Percentiles rank a stretch among this genome's conserved stretches.
Conservation (phyloP, 2,329 filamentous ascomycete genomes). For the Mollisiaceae sp. region DNA sequence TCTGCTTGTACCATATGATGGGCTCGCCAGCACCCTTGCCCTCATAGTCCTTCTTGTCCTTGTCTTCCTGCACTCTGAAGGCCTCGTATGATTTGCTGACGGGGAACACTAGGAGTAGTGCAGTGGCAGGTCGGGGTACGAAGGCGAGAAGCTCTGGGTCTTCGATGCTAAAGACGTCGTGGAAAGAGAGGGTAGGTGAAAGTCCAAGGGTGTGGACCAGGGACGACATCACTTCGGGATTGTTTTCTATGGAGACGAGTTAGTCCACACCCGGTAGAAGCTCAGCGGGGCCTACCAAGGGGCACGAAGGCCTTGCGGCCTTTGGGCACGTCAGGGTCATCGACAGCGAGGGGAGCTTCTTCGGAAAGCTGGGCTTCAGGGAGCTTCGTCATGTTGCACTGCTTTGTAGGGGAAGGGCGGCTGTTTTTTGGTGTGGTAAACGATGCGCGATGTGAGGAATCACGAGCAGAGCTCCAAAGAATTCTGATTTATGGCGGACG, state of each 20-base stretch:
- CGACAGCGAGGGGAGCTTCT: not conserved
- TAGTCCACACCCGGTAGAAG: not conserved
- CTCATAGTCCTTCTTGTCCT: constrained; percentile 63
- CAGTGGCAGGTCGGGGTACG: constrained; percentile 86
- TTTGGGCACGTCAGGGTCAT: constrained; percentile 41
- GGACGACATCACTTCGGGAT: constrained; percentile 86
- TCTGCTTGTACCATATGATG: constrained; percentile 94
- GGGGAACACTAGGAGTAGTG: constrained; percentile 92
- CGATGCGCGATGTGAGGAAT: not conserved
- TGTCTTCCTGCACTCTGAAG: constrained; percentile 77
- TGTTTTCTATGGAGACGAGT: constrained; percentile 60
- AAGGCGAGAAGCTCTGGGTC: constrained; percentile 87
- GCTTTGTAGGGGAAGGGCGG: not conserved
- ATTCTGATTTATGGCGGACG: not conserved
- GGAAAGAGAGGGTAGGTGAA: constrained; percentile 74
- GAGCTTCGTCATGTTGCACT: constrained; percentile 2
- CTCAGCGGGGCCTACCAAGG: constrained; percentile 33
- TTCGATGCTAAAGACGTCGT: constrained; percentile 92
- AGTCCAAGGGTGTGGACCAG: constrained; percentile 87
- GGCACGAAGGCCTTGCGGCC: constrained; percentile 42
- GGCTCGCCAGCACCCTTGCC: constrained; percentile 73
- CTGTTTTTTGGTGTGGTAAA: not conserved
- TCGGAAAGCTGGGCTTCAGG: not conserved
- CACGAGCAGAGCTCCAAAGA: not conserved
- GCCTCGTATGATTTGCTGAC: constrained; percentile 81